A percentile compares a stretch with the other conserved stretches of the same genome.
These are phyloP conservation scores for Fusarium nurragi DNA, from an alignment of 2,329 filamentous ascomycete genomes.

Conservation along the genomic window DNA sequence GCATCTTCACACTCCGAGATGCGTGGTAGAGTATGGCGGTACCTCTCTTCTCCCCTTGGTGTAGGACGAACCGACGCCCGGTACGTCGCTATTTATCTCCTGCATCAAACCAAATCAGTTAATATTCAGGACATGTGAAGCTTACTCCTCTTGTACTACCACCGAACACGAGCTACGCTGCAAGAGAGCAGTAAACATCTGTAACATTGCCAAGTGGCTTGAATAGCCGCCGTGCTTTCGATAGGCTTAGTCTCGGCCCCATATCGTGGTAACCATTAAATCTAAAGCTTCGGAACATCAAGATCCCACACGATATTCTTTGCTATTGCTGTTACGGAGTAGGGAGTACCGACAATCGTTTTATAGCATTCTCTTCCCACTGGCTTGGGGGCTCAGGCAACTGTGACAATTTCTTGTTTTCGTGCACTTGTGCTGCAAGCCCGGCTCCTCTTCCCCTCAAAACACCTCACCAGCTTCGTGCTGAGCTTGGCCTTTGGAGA, in stretches of 20 bases:
- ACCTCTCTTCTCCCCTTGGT: not conserved
- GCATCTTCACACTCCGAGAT: not conserved
- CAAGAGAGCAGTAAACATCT: not conserved
- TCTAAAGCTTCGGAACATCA: conserved; percentile 12
- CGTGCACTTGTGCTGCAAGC: not conserved
- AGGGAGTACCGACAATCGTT: not conserved
- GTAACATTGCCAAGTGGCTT: conserved; percentile 4
- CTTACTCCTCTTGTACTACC: conserved; percentile 19
- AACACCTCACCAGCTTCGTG: not conserved
- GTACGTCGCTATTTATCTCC: conserved; percentile 3
- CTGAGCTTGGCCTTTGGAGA: not conserved
- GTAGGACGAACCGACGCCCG: conserved; percentile 20
- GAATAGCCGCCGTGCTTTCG: conserved; percentile 5
- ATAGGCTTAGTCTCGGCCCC: not conserved
- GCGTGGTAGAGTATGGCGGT: conserved; percentile 2
- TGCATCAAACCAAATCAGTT: conserved; percentile 10
- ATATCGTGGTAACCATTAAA: not conserved
- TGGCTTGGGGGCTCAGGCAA: not conserved
- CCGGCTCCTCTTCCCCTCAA: conserved; percentile 9
- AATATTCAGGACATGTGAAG: conserved; percentile 4
- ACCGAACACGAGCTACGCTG: conserved; percentile 25
- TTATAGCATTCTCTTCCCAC: not conserved
- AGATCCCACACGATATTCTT: conserved; percentile 2
- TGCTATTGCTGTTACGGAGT: not conserved
- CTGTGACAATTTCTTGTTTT: not conserved